Conservation (phyloP, 257 asterid species). For the Solanum tarapatanum region DNA sequence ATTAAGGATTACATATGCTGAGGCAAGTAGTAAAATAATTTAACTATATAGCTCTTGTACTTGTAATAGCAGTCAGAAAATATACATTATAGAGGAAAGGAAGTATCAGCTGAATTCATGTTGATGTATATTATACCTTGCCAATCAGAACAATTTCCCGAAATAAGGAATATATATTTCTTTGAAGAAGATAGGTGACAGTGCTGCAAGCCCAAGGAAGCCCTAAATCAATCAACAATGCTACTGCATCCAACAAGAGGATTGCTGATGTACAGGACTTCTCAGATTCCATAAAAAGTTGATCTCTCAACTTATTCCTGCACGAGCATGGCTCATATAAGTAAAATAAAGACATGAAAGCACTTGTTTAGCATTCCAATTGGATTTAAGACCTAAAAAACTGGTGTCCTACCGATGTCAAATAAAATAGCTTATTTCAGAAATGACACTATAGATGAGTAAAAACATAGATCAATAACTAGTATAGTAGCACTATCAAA, state of each 20-base stretch:
- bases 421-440: neutral
- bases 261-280: constrained; percentile 37
- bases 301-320: constrained; percentile 61
- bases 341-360: neutral
- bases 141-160: constrained; percentile 59
- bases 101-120: neutral
- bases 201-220: constrained; percentile 89
- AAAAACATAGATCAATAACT: neutral
- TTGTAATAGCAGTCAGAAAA: neutral
- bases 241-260: constrained; percentile 53
- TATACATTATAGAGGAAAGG: neutral
- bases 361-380: neutral
- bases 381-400: neutral
- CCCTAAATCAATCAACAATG: constrained; percentile 41
- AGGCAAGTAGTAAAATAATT: neutral
- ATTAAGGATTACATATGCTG: neutral
- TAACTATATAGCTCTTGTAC: neutral
- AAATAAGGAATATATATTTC: constrained; percentile 54
- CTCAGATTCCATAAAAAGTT: constrained; percentile 37
- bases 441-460: neutral
- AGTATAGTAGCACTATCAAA: neutral
- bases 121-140: constrained; percentile 39
- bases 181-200: constrained; percentile 50
- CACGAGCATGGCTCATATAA: neutral
- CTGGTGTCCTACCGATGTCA: neutral